These are phyloP conservation scores for Baudoinia panamericana DNA, from an alignment of 495 filamentous ascomycete species.

Conservation along the genomic window DNA sequence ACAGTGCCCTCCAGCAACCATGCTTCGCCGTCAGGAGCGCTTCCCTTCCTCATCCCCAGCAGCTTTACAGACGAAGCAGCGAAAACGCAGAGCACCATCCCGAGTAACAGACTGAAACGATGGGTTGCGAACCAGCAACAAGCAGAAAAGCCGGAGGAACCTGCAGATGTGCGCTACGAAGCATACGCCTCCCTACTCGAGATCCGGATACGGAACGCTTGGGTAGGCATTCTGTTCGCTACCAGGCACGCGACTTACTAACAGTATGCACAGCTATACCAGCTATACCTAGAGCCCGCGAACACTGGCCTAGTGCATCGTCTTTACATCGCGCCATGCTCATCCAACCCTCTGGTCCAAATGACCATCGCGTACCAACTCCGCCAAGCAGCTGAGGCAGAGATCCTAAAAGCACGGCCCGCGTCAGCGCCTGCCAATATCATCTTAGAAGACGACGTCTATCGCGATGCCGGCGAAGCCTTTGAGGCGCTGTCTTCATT, in stretches of 20 bases:
- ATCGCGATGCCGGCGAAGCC: constrained; percentile 55
- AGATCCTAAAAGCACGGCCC: constrained; percentile 52
- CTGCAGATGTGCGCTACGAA: constrained; percentile 48
- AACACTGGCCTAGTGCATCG: constrained; percentile 48
- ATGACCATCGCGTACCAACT: constrained; percentile 49
- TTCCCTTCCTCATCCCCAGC: constrained; percentile 72
- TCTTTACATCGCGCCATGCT: constrained; percentile 54
- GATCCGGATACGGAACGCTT: constrained; percentile 68
- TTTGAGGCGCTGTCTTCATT: constrained; percentile 61
- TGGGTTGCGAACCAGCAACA: constrained; percentile 46
- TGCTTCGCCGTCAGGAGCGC: constrained; percentile 71
- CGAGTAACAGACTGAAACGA: constrained; percentile 51
- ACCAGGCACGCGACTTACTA: neutral
- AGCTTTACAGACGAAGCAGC: constrained; percentile 23
- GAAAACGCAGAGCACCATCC: constrained; percentile 35
- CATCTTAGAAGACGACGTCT: constrained; percentile 51
- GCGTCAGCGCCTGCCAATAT: constrained; percentile 19
- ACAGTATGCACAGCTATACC: constrained; percentile 46
- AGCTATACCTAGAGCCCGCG: constrained; percentile 57
- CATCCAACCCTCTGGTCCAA: constrained; percentile 50
- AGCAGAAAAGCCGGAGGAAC: constrained; percentile 24
- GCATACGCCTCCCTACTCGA: constrained; percentile 76
- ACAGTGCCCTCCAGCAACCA: constrained; percentile 77
- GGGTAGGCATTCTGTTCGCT: constrained; percentile 54
- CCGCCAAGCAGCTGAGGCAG: constrained; percentile 52